Base-by-base conservation (phyloP, 306 rosid genomes). In the Inga laurina region DNA sequence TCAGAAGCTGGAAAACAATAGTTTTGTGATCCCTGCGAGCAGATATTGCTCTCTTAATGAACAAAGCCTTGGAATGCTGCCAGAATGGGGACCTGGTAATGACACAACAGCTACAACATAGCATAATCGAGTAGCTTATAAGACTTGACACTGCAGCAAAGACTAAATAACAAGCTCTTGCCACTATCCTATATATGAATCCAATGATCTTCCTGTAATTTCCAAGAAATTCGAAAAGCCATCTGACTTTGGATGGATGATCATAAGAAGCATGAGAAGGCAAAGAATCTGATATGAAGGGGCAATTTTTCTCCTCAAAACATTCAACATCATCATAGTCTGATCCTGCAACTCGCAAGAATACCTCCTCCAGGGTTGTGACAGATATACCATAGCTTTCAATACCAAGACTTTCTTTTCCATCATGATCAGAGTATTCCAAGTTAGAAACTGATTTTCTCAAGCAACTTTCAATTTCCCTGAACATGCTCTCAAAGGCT, bases 301-400 rank as follows among this genome's bases (percentile, higher is more conserved):
- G 48, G 65, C 57, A 76, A n/a, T 79, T 70, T 67, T 86, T 82
- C 76, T 82, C 91, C 84, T 90, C 92, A 62, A 86, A 81, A 82
- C 86, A 76, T 82, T 89, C 94, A 75, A 80, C 91, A 71, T 88
- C 95, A 48, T 87, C 91, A 82, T 85, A 88, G 80, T 93, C 94
- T 51, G 90, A 91, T 78, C 98, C 98, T 6, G 97, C 98, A 89
- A 95, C 99, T 87, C 93, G 91, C 85, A 95, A 81, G 86, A 95
- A 95, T 74, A 93, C 99, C 91, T 95, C 99, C 91, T 95, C 99
- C 71, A 95, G 88, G 85, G 99, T 95, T 79, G 99, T 95, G 71
- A 95, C 98, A 45, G 99, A 95, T 84, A 95, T 95, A 80, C 99
- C 99, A 75, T 91, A 95, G 89, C 98, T 93, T 89, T 95, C 97